A percentile compares a stretch with the other conserved stretches of the same genome.
Evolutionary conservation across 2,329 filamentous ascomycete species (phyloP).

Genomic region (Fusarium tupiense): DNA sequence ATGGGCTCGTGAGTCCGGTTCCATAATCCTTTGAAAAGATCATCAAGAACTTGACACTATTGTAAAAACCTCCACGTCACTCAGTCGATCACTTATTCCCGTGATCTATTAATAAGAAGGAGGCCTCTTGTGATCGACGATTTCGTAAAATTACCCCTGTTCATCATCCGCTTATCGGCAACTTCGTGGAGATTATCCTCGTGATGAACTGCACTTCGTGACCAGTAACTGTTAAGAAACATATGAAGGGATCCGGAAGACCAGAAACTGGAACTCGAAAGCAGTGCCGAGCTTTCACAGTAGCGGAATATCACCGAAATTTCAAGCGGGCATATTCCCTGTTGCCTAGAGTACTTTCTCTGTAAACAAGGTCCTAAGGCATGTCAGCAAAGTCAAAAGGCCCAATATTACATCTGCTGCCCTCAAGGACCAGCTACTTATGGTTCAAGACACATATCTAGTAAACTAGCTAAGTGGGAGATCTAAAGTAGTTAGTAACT

Average conservation of each 20-base stretch:
- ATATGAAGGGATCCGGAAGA: not conserved
- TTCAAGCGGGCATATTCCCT: not conserved
- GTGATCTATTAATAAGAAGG: not conserved
- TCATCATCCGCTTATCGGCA: not conserved
- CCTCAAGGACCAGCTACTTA: not conserved
- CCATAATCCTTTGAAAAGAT: not conserved
- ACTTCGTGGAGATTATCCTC: not conserved
- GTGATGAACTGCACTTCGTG: not conserved
- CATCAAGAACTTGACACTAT: not conserved
- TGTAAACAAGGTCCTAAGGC: not conserved
- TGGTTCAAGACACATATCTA: not conserved
- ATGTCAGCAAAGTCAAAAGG: not conserved
- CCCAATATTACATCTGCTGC: not conserved
- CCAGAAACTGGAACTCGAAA: not conserved
- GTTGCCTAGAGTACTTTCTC: not conserved
- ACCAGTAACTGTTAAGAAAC: not conserved
- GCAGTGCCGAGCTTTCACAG: not conserved
- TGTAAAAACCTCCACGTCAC: not conserved
- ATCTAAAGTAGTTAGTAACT: not conserved
- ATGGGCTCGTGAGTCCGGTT: not conserved
- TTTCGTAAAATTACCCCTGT: not conserved
- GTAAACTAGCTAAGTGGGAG: not conserved
- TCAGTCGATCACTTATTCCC: not conserved
- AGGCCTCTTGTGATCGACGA: not conserved
- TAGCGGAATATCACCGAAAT: not conserved